Percentiles rank a stretch among this genome's conserved stretches.
These are phyloP conservation scores for Aspergillus homomorphus DNA, from an alignment of 495 filamentous ascomycete genomes.

Conservation along the genomic window DNA sequence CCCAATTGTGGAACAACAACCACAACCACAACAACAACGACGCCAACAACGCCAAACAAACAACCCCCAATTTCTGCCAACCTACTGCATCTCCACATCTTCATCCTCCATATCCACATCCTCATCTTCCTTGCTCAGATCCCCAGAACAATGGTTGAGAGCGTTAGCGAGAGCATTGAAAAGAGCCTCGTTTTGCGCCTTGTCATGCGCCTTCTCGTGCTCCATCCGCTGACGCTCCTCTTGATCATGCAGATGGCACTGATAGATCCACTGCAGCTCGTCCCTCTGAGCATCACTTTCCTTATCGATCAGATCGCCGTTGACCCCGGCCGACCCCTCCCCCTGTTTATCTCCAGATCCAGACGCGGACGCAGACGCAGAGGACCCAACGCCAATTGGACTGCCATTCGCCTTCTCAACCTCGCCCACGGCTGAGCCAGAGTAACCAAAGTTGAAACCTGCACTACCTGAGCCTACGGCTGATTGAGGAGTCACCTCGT, in stretches of 20 bases:
- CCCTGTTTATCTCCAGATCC: no score
- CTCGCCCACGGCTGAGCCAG: background rate
- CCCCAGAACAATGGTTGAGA: no score
- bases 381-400: no score
- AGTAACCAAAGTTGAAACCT: background rate
- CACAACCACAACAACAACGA: no score
- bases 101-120: background rate
- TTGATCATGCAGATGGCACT: background rate
- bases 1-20: no score
- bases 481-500: background rate
- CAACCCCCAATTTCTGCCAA: background rate
- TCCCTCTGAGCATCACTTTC: background rate
- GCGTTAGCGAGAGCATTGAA: no score
- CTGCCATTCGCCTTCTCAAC: no score
- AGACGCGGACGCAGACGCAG: no score
- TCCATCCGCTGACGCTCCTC: background rate
- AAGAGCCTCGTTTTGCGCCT: no score
- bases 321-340: no score
- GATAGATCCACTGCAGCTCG: background rate
- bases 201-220: background rate
- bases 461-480: background rate
- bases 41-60: no score
- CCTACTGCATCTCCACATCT: background rate
- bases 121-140: background rate
- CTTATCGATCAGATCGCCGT: no score